These are phyloP conservation scores for Lentinula boryana DNA, from an alignment of 768 basidiomycete genomes.

Conservation along the genomic window DNA sequence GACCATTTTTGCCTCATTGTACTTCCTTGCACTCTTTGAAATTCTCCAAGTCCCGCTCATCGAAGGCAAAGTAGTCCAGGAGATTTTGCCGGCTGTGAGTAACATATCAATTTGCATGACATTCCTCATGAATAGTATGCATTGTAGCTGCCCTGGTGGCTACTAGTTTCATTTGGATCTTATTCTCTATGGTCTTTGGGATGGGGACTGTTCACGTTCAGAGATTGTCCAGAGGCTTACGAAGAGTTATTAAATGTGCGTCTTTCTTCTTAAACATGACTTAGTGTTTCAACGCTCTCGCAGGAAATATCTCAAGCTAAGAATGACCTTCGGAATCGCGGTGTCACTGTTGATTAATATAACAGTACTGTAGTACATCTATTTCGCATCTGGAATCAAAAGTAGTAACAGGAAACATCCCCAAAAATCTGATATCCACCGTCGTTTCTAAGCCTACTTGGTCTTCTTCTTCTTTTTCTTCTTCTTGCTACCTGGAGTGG, in stretches of 20 bases:
- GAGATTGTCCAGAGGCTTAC: constrained; percentile 79
- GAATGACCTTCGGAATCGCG: constrained; percentile 38
- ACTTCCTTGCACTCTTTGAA: constrained; percentile 53
- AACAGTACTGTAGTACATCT: not conserved
- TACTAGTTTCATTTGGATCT: constrained; percentile 73
- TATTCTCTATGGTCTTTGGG: constrained; percentile 77
- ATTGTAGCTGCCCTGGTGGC: constrained; percentile 75
- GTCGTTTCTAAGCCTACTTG: not conserved
- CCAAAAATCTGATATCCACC: not conserved
- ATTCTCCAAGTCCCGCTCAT: constrained; percentile 51
- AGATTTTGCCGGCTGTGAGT: constrained; percentile 59
- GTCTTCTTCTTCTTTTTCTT: constrained; percentile 18
- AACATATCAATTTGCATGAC: not conserved
- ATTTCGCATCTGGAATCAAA: not conserved
- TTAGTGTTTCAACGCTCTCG: constrained; percentile 7
- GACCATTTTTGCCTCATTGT: constrained; percentile 38
- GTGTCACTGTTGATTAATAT: constrained; percentile 39
- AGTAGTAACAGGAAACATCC: too few relatives aligned
- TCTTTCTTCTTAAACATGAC: constrained; percentile 10
- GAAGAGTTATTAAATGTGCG: constrained; percentile 58
- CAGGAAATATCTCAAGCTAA: constrained; percentile 60
- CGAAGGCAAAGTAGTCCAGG: constrained; percentile 33
- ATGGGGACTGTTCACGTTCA: constrained; percentile 65
- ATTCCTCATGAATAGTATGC: not conserved
- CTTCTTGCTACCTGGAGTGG: constrained; percentile 11